phyloP scores from a whole-genome alignment of 2,329 filamentous ascomycete genomes.

The Penicillium frequentans region DNA sequence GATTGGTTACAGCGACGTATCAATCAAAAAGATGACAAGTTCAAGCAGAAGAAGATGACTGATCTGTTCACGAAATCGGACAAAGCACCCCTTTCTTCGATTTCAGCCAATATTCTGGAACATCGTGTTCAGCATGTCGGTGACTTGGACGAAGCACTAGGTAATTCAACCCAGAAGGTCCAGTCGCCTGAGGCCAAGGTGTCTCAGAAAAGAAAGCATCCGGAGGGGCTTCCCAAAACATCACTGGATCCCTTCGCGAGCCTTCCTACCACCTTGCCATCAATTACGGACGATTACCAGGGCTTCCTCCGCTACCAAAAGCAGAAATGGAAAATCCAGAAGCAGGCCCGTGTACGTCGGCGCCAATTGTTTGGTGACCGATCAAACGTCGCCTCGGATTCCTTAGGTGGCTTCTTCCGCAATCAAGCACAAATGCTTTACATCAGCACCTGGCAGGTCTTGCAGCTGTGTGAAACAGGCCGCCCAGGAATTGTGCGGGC shows the following conservation, averaged over 20 bases:
- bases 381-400: conserved; percentile 59
- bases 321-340: conserved; percentile 98
- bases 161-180: conserved; percentile 67
- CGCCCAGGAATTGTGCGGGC: conserved; percentile 83
- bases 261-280: conserved; percentile 80
- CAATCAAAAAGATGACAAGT: conserved; percentile 90
- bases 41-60: conserved; percentile 99
- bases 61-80: conserved; percentile 69
- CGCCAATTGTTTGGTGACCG: conserved; percentile 92
- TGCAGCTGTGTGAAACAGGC: conserved; percentile 81
- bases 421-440: conserved; percentile 90
- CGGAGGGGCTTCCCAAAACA: conserved; percentile 61
- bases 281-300: conserved; percentile 79
- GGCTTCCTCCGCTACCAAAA: conserved; percentile 94
- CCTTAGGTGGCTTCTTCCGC: conserved; percentile 73
- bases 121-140: conserved; percentile 56
- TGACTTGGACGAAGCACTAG: conserved; percentile 74
- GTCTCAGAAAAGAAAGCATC: conserved; percentile 70
- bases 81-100: conserved; percentile 71
- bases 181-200: conserved; percentile 61
- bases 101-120: conserved; percentile 62
- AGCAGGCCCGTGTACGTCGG: conserved; percentile 78
- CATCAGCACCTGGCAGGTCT: conserved; percentile 89
- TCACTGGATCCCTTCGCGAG: conserved; percentile 76
- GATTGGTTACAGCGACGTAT: conserved; percentile 96